phyloP scores from a whole-genome alignment of 768 basidiomycete species.

The Russula earlei region DNA sequence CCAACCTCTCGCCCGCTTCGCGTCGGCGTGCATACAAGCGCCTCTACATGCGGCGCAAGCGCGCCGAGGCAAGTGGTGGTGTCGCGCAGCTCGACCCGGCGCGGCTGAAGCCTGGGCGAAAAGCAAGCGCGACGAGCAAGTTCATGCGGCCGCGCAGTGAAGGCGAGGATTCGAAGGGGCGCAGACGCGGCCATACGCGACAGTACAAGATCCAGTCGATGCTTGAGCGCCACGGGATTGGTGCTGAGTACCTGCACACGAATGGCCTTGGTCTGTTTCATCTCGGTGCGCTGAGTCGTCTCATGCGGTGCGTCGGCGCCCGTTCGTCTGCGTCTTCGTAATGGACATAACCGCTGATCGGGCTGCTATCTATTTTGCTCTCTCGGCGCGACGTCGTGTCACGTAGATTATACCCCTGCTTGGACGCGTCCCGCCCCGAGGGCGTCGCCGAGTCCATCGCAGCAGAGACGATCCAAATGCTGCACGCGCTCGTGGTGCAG shows the following conservation, averaged over 20 bases:
- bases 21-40: constrained; percentile 53
- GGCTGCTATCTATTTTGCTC: not conserved
- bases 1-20: constrained; percentile 34
- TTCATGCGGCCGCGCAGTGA: constrained; percentile 7
- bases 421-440: constrained; percentile 21
- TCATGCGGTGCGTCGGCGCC: constrained; percentile 33
- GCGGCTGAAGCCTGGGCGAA: constrained; percentile 35
- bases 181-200: constrained; percentile 33
- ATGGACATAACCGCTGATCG: not conserved
- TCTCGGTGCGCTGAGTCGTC: constrained; percentile 29
- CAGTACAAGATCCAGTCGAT: constrained; percentile 36
- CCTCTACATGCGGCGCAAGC: constrained; percentile 63
- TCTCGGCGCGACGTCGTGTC: too few species aligned
- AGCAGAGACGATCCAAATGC: constrained; percentile 35
- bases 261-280: constrained; percentile 43
- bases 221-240: constrained; percentile 38
- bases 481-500: constrained; percentile 27
- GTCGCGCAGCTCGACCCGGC: constrained; percentile 24
- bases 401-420: constrained; percentile 25
- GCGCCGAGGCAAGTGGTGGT: constrained; percentile 40
- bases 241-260: constrained; percentile 32
- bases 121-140: constrained; percentile 16
- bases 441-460: constrained; percentile 33
- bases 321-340: not conserved
- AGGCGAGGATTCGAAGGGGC: not conserved